Conservation (phyloP, 768 basidiomycete genomes). For the Phanerodontia chrysosporium region DNA sequence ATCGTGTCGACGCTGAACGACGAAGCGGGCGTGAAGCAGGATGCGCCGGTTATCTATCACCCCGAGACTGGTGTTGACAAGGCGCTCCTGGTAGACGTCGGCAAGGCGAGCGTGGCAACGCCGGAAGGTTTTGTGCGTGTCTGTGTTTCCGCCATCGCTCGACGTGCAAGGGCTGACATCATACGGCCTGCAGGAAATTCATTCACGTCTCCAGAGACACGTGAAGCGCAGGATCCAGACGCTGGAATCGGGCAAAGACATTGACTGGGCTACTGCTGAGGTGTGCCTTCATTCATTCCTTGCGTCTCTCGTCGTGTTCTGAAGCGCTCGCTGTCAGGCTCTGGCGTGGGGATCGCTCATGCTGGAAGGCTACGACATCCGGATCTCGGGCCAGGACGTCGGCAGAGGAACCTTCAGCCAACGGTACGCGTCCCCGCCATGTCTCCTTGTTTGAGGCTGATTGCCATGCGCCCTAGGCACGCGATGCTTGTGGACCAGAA, state of each 20-base stretch:
- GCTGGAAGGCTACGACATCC: slow-evolving; percentile 75
- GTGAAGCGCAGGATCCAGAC: slow-evolving; percentile 72
- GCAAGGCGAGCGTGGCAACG: slow-evolving; percentile 60
- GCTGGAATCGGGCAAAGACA: slow-evolving; percentile 60
- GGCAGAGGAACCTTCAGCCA: slow-evolving; percentile 90
- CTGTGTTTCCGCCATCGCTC: background rate
- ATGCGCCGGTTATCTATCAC: slow-evolving; percentile 37
- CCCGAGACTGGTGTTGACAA: slow-evolving; percentile 67
- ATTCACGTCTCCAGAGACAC: slow-evolving; percentile 73
- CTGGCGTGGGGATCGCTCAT: slow-evolving; percentile 86
- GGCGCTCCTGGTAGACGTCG: slow-evolving; percentile 52
- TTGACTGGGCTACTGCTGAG: slow-evolving; percentile 92
- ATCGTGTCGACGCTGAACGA: slow-evolving; percentile 54
- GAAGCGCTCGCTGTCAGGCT: slow-evolving; percentile 45
- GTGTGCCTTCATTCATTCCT: too few relatives aligned
- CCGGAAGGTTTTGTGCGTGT: slow-evolving; percentile 61
- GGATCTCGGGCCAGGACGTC: slow-evolving; percentile 92
- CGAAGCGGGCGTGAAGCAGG: slow-evolving; percentile 13
- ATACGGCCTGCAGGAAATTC: slow-evolving; percentile 54
- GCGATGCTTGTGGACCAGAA: slow-evolving; percentile 91
- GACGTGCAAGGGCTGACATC: background rate
- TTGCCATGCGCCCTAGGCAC: slow-evolving; percentile 47
- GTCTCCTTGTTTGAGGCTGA: background rate
- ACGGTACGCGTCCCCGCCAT: slow-evolving; percentile 34
- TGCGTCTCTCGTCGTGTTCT: background rate